Evolutionary conservation across 495 filamentous ascomycete species (phyloP).

Genomic region (Penicillium taxi): DNA sequence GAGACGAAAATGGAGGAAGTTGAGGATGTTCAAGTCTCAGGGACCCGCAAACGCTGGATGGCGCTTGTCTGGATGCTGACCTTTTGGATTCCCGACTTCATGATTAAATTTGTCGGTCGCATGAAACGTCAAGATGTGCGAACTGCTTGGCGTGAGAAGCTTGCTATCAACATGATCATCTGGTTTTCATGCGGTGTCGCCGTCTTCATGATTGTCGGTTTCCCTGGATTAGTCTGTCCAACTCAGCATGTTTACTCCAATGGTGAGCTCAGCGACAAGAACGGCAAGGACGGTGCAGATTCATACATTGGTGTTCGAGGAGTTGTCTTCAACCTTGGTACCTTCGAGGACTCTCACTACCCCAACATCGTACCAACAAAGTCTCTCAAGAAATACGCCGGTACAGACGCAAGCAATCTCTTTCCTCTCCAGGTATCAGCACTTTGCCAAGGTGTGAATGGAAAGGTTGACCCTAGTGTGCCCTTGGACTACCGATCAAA

Average conservation of each 20-base stretch:
- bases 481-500: constrained; percentile 70
- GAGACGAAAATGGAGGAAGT: constrained; percentile 86
- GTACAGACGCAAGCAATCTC: constrained; percentile 72
- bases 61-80: constrained; percentile 80
- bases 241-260: constrained; percentile 80
- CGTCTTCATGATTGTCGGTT: constrained; percentile 81
- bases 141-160: constrained; percentile 90
- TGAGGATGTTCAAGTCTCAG: constrained; percentile 67
- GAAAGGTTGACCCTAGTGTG: constrained; percentile 59
- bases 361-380: constrained; percentile 62
- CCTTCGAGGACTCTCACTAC: constrained; percentile 72
- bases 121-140: constrained; percentile 94
- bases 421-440: constrained; percentile 95
- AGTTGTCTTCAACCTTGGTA: constrained; percentile 74
- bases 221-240: constrained; percentile 85
- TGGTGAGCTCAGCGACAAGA: constrained; percentile 60
- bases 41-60: constrained; percentile 88
- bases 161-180: constrained; percentile 97
- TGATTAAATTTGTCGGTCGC: constrained; percentile 67
- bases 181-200: constrained; percentile 77
- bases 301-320: constrained; percentile 80
- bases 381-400: constrained; percentile 69
- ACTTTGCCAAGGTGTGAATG: constrained; percentile 70
- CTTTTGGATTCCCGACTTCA: constrained; percentile 78
- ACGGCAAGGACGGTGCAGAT: constrained; percentile 58